Evolutionary conservation across 2,329 filamentous ascomycete genomes (phyloP), one percentile per base, ranked within the genome.

Genomic region (Parascedosporium putredinis): DNA sequence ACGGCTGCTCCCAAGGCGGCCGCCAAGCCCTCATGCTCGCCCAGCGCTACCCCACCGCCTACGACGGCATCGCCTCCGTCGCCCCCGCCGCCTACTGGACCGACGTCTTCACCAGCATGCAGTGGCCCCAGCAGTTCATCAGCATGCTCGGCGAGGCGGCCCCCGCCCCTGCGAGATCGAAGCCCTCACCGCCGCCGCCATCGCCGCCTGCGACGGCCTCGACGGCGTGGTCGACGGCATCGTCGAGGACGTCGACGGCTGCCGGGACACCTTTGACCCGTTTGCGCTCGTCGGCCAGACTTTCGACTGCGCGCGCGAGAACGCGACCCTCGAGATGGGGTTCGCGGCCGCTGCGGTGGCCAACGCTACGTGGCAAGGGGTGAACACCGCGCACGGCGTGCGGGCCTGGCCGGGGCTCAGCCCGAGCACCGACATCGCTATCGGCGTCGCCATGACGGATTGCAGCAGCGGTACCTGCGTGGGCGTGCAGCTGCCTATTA

Each of bases 1-100:
- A 65, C 7, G 75, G 76, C 12, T 78, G 75, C 55, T 76, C 72
- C 1, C 75, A 72, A 0, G 76, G 77, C 10, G 78, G 78, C 2
- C 64, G 77, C 1, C 75, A 81, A 58, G 77, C 75, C 6, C 60
- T 77, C 22, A 72, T 73, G 55, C 64, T 73, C 9, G 70, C 73
- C 0, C 72, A 79, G 54, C 58, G 66, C 7, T 77, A 72, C 52
- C 75, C 76, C 0, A 64, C 71, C 1, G 70, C 73, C 29, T 79
- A 76, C 42, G 72, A 79, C 43, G 76, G 76, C 2, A 69, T 79
- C 12, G 57, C 76, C 0, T 75, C 74, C 1, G 69, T 66, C 0
- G 63, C 63, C 1, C 68, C 71, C 1, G 75, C 71, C 5, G 53
- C 70, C 5, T 57, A 65, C 38, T 77, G 56, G 66, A 62, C 43